Base-by-base conservation (phyloP, 164 flowering plant genomes). In the Nelumbo lutea region DNA sequence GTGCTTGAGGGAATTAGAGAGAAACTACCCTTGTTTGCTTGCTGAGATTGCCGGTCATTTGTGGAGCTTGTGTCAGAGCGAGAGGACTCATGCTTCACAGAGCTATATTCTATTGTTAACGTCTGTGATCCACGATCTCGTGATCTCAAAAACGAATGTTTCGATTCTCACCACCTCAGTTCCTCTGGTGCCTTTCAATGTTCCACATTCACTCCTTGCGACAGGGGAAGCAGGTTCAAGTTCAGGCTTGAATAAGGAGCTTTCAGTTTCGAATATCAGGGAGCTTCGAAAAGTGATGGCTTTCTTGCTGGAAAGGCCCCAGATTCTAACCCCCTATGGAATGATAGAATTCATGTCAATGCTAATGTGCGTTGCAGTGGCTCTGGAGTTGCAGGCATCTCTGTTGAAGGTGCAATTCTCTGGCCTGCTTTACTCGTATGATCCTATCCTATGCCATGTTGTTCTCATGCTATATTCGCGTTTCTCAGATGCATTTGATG, bases 381-480 rank as follows among this genome's bases (percentile, higher is more conserved):
- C 79, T 13, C 67, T 95, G 70, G 97, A 89, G 52, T 76, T 95
- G 81, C 99, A 95, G 84, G 78, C 85, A 1, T 90, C 99, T 0
- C 76, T 95, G 77, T 80, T 95, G 90, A 95, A 88, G 85, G 96
- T 95, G 76, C 97, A 95, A 71, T 92, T 95, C 70, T 87, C 87
- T 60, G 94, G 98, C 74, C 77, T 90, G 86, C 79, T 89, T 71
- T 86, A 88, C 79, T 89, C 96, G 40, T 89, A 75, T 79, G 87
- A 92, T 82, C 97, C 96, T 47, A 66, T 90, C 82, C 79, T 92
- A 53, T 83, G 88, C 70, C 99, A 95, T 80, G 81, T 79, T 65
- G 91, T 89, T 80, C 76, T 95, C 71, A 79, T 74, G 75, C 78
- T 95, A 87, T 86, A 88, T 80, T 73, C 80, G 60, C 78, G 64